These are phyloP conservation scores for Baudoinia panamericana DNA, from an alignment of 495 filamentous ascomycete species.

Conservation along the genomic window DNA sequence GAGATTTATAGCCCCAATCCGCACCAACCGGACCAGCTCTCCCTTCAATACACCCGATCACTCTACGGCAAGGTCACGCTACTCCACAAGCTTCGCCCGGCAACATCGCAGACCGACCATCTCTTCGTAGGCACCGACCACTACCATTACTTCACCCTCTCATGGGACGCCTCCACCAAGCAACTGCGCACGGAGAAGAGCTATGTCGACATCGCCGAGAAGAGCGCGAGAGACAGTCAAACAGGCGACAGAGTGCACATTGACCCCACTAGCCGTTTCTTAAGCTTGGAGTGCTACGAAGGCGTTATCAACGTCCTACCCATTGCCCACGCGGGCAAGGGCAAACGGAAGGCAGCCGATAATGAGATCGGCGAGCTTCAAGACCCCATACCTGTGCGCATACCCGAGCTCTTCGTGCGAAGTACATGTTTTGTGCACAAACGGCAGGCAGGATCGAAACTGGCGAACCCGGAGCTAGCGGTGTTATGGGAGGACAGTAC, in stretches of 20 bases:
- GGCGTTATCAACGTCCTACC: conserved; percentile 69
- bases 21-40: conserved; percentile 45
- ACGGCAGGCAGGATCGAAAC: conserved; percentile 29
- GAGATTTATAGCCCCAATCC: conserved; percentile 54
- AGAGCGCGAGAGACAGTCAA: conserved; percentile 64
- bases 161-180: conserved; percentile 56
- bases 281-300: conserved; percentile 81
- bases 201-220: conserved; percentile 63
- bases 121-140: conserved; percentile 88
- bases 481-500: conserved; percentile 65
- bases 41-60: conserved; percentile 46
- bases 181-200: conserved; percentile 54
- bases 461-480: conserved; percentile 61
- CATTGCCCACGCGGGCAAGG: conserved; percentile 42
- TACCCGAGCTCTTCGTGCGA: conserved; percentile 77
- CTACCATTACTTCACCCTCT: conserved; percentile 76
- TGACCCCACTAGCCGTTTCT: conserved; percentile 67
- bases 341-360: conserved; percentile 41
- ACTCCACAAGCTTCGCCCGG: conserved; percentile 67
- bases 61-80: conserved; percentile 78
- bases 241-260: conserved; percentile 64
- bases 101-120: conserved; percentile 61
- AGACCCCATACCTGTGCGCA: conserved; percentile 56
- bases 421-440: conserved; percentile 70
- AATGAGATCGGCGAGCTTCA: conserved; percentile 45